Evolutionary conservation across 805 yeast genomes (phyloP).

Genomic region (Saccharomycopsis sp.): DNA sequence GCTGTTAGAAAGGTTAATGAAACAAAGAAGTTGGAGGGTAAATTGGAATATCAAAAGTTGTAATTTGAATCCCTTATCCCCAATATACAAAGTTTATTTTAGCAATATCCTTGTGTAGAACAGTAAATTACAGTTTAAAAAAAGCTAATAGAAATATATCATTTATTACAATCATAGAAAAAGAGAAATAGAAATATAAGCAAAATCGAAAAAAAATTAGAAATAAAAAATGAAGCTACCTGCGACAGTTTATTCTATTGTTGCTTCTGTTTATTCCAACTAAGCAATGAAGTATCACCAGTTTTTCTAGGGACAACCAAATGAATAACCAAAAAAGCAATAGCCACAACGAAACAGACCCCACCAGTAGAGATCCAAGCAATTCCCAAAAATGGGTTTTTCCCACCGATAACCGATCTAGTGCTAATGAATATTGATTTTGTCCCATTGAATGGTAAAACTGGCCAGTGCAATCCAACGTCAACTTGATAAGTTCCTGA

Average conservation of each 20-base stretch:
- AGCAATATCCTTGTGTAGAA: too few relatives aligned
- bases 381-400: slow-evolving; percentile 64
- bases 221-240: not conserved
- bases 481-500: slow-evolving; percentile 62
- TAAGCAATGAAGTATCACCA: slow-evolving; percentile 63
- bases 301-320: slow-evolving; percentile 59
- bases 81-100: too few relatives aligned
- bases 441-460: slow-evolving; percentile 56
- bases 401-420: slow-evolving; percentile 69
- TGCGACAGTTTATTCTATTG: too few relatives aligned
- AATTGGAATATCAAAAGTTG: slow-evolving; percentile 89
- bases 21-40: slow-evolving; percentile 94
- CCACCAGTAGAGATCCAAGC: slow-evolving; percentile 74
- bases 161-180: too few relatives aligned
- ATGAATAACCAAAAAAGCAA: slow-evolving; percentile 47
- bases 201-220: not conserved
- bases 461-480: slow-evolving; percentile 77
- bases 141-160: too few relatives aligned
- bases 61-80: too few relatives aligned
- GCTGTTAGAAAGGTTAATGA: slow-evolving; percentile 98
- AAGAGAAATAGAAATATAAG: not conserved
- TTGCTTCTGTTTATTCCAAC: slow-evolving; percentile 55
- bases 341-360: slow-evolving; percentile 51
- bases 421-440: slow-evolving; percentile 64
- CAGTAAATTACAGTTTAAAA: too few relatives aligned